phyloP scores from a whole-genome alignment of 768 basidiomycete genomes.

The Lentinula boryana region DNA sequence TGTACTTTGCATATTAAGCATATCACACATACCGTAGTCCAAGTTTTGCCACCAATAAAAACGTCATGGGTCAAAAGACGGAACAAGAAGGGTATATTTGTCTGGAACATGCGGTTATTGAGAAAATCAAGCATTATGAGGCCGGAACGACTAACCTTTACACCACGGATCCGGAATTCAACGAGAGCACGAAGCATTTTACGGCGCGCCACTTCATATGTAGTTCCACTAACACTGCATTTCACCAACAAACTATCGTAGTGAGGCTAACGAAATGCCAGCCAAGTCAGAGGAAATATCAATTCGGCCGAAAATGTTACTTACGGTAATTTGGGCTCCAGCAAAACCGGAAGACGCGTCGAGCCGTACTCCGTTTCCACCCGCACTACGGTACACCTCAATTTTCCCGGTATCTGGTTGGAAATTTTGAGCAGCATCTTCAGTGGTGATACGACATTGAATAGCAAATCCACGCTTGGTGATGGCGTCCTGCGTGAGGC shows the following conservation, averaged over 20 bases:
- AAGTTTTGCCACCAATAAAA: constrained; percentile 94
- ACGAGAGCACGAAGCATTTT: constrained; percentile 99
- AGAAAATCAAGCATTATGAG: neutral
- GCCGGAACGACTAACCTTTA: constrained; percentile 57
- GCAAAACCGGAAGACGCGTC: constrained; percentile 98
- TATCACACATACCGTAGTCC: constrained; percentile 72
- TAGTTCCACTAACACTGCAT: constrained; percentile 91
- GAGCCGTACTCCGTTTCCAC: constrained; percentile 96
- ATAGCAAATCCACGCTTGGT: constrained; percentile 96
- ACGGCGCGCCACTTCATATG: constrained; percentile 95
- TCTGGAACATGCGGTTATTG: constrained; percentile 37
- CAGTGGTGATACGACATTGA: constrained; percentile 97
- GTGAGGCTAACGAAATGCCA: constrained; percentile 62
- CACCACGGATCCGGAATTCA: constrained; percentile 98
- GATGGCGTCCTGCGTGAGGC: constrained; percentile 93
- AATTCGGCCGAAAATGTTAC: constrained; percentile 15
- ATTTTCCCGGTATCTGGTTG: constrained; percentile 99
- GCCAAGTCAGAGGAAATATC: neutral
- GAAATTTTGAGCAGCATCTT: constrained; percentile 89
- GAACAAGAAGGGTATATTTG: constrained; percentile 99
- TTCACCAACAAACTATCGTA: constrained; percentile 98
- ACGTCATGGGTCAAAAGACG: constrained; percentile 94
- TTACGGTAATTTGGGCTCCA: constrained; percentile 95
- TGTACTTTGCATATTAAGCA: neutral
- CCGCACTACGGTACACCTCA: constrained; percentile 97